phyloP scores from a whole-genome alignment of 805 yeast species.

The Candida maris region DNA sequence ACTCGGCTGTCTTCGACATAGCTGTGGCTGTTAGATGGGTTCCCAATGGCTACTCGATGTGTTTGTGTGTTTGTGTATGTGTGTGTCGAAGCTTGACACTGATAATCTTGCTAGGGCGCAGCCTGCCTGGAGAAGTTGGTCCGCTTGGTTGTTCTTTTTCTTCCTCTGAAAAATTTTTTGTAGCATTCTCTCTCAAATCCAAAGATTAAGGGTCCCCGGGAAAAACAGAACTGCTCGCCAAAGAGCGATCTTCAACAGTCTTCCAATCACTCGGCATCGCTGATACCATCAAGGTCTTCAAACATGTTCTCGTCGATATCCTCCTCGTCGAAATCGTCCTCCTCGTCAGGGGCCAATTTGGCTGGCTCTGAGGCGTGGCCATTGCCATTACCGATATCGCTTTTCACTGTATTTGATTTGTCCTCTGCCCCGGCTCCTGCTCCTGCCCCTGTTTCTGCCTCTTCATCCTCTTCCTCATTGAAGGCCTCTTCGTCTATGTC shows the following conservation, averaged over 20 bases:
- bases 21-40: neutral
- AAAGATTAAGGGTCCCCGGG: too few species aligned
- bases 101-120: too few species aligned
- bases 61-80: too few species aligned
- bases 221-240: neutral
- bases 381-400: neutral
- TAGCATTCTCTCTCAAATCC: neutral
- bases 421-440: too few species aligned
- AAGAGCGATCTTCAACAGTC: neutral
- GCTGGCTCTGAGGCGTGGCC: neutral
- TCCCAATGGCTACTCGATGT: too few species aligned
- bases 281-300: conserved; percentile 24
- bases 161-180: neutral
- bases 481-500: conserved; percentile 12
- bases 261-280: conserved; percentile 12
- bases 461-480: conserved; percentile 9
- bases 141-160: too few species aligned
- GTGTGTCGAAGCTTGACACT: too few species aligned
- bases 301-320: conserved; percentile 30
- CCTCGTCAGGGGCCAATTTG: conserved; percentile 19
- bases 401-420: neutral
- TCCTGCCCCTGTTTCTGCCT: too few species aligned
- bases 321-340: conserved; percentile 29
- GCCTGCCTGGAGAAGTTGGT: too few species aligned
- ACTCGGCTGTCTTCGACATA: conserved; percentile 1